These are phyloP conservation scores for Coniella vitis DNA, from an alignment of 2,329 filamentous ascomycete genomes.

Conservation along the genomic window DNA sequence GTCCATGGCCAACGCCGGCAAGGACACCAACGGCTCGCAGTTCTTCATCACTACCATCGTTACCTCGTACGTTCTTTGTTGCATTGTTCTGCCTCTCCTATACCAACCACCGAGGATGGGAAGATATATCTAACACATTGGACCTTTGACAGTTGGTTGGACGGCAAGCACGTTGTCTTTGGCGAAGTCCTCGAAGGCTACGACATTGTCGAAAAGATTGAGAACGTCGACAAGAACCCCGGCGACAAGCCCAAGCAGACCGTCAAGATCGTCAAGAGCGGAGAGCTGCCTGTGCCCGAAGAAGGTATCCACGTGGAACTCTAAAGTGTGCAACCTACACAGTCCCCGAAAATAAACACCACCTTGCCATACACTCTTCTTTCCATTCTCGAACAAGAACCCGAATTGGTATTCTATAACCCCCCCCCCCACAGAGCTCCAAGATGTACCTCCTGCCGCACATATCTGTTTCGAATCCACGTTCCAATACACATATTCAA, in stretches of 20 bases:
- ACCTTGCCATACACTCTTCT: no score
- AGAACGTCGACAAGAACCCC: constrained; percentile 58
- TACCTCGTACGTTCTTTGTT: constrained; percentile 53
- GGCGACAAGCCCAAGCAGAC: constrained; percentile 63
- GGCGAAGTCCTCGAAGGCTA: constrained; percentile 84
- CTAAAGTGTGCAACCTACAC: constrained; percentile 34
- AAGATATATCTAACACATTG: constrained; percentile 5
- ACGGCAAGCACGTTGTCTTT: constrained; percentile 80
- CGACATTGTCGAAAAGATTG: constrained; percentile 72
- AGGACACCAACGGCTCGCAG: constrained; percentile 82
- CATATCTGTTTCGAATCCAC: no score
- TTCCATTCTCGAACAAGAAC: no score
- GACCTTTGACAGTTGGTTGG: constrained; percentile 57
- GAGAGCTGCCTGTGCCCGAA: constrained; percentile 73
- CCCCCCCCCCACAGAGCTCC: no score
- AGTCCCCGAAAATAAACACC: constrained; percentile 27
- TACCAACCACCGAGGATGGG: background rate
- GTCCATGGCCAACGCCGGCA: constrained; percentile 80
- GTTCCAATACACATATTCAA: background rate
- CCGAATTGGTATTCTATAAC: no score
- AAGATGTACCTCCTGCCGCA: no score
- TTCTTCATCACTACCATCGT: constrained; percentile 86
- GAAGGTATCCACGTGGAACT: constrained; percentile 94
- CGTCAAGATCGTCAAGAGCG: constrained; percentile 76
- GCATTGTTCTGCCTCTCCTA: constrained; percentile 4